Conservation (phyloP, 805 yeast species). For the Torulaspora microellipsoides region DNA sequence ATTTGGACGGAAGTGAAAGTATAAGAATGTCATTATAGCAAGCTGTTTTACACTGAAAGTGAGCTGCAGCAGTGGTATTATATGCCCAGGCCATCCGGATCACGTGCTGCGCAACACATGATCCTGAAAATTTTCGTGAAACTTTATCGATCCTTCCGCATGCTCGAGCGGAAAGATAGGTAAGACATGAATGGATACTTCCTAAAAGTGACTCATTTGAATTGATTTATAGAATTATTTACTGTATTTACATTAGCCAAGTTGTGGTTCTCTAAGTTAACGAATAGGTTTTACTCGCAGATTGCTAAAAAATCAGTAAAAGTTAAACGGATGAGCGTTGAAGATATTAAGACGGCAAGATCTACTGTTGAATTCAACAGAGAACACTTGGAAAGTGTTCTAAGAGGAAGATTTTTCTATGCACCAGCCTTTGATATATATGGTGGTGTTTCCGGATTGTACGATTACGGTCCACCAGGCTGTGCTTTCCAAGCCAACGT, state of each 20-base stretch:
- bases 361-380: conserved; percentile 55
- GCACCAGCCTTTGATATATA: conserved; percentile 97
- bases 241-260: conserved; percentile 9
- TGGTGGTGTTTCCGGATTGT: conserved; percentile 97
- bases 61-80: too few relatives aligned
- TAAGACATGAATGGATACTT: too few relatives aligned
- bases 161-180: too few relatives aligned
- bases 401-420: conserved; percentile 93
- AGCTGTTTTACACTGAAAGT: too few relatives aligned
- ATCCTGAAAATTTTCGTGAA: too few relatives aligned
- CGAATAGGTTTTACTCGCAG: conserved; percentile 29
- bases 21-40: too few relatives aligned
- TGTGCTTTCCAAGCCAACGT: conserved; percentile 97
- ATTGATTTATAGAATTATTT: not conserved
- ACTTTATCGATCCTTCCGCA: too few relatives aligned
- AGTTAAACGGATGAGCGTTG: conserved; percentile 31
- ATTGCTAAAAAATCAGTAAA: conserved; percentile 27
- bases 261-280: conserved; percentile 22
- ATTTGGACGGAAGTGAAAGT: too few relatives aligned
- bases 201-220: too few relatives aligned
- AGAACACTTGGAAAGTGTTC: conserved; percentile 82
- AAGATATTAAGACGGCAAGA: conserved; percentile 31
- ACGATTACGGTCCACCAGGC: conserved; percentile 99
- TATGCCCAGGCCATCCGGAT: too few relatives aligned
- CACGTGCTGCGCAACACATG: too few relatives aligned